Percentiles rank a stretch among this genome's conserved stretches.
Conservation (phyloP, 441 rosid genomes). For the Viola pubescens region DNA sequence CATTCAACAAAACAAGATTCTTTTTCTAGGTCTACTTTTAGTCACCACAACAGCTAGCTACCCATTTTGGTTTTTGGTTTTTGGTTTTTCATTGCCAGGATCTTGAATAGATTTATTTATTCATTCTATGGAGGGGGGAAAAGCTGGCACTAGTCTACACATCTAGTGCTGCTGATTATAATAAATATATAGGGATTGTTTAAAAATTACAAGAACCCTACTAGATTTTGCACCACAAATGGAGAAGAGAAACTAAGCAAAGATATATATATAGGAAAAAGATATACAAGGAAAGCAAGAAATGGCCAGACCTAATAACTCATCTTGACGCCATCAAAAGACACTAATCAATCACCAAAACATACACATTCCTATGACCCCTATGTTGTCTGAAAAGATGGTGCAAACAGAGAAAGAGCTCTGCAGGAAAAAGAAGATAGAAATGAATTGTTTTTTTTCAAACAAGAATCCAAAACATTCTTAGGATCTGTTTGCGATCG, state of each 20-base stretch:
- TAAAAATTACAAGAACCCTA: neutral
- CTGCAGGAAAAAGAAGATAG: neutral
- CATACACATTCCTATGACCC: slow-evolving; percentile 25
- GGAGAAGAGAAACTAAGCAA: slow-evolving; percentile 6
- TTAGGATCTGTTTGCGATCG: slow-evolving; percentile 17
- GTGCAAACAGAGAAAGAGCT: slow-evolving; percentile 26
- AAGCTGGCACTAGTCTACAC: slow-evolving; percentile 17
- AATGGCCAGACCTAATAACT: slow-evolving; percentile 8
- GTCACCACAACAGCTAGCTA: slow-evolving; percentile 5
- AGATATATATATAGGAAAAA: neutral
- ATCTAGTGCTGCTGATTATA: neutral
- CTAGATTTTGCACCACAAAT: slow-evolving; percentile 20
- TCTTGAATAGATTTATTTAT: slow-evolving; percentile 5
- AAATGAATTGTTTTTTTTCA: slow-evolving; percentile 19
- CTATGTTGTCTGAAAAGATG: slow-evolving; percentile 19
- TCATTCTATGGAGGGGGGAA: neutral
- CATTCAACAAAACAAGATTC: slow-evolving; percentile 33
- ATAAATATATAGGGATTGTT: neutral
- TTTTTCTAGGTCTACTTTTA: slow-evolving; percentile 23
- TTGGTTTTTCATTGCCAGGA: slow-evolving; percentile 4
- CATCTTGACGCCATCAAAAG: slow-evolving; percentile 16
- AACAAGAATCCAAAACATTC: slow-evolving; percentile 23
- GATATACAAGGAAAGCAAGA: slow-evolving; percentile 12
- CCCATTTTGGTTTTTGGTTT: neutral
- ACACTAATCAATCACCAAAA: slow-evolving; percentile 14